phyloP scores from a whole-genome alignment of 2,329 filamentous ascomycete genomes.

The Colletotrichum lini region DNA sequence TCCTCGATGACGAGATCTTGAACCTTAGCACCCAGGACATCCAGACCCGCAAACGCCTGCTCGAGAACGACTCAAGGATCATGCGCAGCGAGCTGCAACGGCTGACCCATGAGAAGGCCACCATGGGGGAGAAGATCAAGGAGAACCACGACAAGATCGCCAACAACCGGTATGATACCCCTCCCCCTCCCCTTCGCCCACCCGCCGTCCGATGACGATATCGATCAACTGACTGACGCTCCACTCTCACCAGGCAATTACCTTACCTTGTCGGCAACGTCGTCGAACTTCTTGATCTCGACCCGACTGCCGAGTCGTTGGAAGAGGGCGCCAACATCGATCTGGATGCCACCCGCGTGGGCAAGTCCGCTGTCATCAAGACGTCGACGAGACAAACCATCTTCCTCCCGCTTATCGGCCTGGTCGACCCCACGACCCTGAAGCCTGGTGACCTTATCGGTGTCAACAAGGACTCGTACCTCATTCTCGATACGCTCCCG shows the following conservation, averaged over 20 bases:
- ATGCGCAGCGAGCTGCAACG: slow-evolving; percentile 98
- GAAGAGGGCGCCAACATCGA: slow-evolving; percentile 99
- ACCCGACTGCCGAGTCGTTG: slow-evolving; percentile 94
- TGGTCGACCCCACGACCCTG: slow-evolving; percentile 94
- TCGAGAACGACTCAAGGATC: slow-evolving; percentile 98
- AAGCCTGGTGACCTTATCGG: slow-evolving; percentile 98
- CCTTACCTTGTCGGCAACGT: slow-evolving; percentile 99
- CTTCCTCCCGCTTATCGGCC: slow-evolving; percentile 95
- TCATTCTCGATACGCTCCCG: slow-evolving; percentile 95
- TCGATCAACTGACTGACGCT: slow-evolving; percentile 38
- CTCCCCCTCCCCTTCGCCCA: slow-evolving; percentile 2
- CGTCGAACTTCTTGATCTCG: slow-evolving; percentile 95
- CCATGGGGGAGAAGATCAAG: slow-evolving; percentile 99
- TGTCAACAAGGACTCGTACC: slow-evolving; percentile 99
- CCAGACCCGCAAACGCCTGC: slow-evolving; percentile 86
- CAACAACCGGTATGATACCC: slow-evolving; percentile 85
- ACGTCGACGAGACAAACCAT: slow-evolving; percentile 98
- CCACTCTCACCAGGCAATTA: slow-evolving; percentile 78
- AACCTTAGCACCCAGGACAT: slow-evolving; percentile 96
- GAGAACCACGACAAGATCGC: slow-evolving; percentile 99
- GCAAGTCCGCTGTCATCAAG: slow-evolving; percentile 99
- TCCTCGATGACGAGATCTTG: slow-evolving; percentile 94
- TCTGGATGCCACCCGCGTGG: slow-evolving; percentile 94
- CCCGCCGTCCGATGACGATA: slow-evolving; percentile 16
- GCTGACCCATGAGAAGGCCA: slow-evolving; percentile 92